phyloP scores from a whole-genome alignment of 768 basidiomycete genomes.

The Kwoniella sp. region DNA sequence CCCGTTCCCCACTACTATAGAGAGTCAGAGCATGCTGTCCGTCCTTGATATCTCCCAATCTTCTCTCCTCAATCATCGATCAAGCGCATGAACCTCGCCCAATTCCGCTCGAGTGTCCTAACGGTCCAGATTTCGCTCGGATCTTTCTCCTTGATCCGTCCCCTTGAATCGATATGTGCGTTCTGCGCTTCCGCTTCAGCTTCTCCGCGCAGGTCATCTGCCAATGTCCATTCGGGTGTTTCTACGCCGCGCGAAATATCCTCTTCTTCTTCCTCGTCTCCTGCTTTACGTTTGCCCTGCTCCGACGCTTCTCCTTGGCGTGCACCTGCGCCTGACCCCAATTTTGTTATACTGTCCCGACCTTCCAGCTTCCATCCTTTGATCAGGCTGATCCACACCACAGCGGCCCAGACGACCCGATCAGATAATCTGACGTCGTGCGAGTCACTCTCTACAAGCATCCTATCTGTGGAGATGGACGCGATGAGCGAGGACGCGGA shows the following conservation, averaged over 20 bases:
- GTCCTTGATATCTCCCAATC: too few species aligned
- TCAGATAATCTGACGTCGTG: conserved; percentile 67
- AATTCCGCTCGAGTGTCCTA: conserved; percentile 40
- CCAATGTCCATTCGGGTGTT: neutral
- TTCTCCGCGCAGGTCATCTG: neutral
- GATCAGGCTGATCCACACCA: conserved; percentile 70
- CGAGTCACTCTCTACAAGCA: conserved; percentile 86
- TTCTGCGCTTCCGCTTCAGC: conserved; percentile 7
- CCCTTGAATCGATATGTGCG: conserved; percentile 10
- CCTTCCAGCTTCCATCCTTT: conserved; percentile 75
- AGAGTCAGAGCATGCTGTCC: too few species aligned
- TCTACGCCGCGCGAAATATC: neutral
- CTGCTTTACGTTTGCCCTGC: neutral
- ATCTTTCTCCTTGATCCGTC: conserved; percentile 1
- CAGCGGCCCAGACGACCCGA: conserved; percentile 73
- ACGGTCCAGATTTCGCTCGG: conserved; percentile 32
- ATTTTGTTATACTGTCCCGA: neutral
- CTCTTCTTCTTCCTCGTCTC: neutral
- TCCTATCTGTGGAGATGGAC: conserved; percentile 66
- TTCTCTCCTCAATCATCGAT: conserved; percentile 2
- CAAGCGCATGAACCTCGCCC: conserved; percentile 43
- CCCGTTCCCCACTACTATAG: too few species aligned
- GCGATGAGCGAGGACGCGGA: conserved; percentile 69
- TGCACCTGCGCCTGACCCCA: too few species aligned
- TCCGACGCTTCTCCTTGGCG: too few species aligned